phyloP scores from a whole-genome alignment of 1,284 basidiomycete species.

The Boletus calvinii region DNA sequence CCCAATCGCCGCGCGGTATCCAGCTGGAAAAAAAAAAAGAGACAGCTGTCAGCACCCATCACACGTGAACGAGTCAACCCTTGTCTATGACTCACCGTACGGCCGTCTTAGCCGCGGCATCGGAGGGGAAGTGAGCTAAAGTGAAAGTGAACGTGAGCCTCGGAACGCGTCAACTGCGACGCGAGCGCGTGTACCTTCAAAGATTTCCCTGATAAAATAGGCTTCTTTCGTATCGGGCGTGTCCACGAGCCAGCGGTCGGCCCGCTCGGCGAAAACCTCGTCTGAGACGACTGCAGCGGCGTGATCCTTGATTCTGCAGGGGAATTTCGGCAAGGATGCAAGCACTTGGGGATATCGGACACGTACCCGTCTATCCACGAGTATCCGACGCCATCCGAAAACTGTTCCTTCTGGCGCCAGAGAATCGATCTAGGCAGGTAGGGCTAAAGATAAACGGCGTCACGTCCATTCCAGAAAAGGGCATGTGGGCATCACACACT shows the following conservation, averaged over 20 bases:
- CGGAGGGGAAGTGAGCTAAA: conserved; percentile 76
- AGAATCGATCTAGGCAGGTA: conserved; percentile 95
- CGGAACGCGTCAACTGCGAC: conserved; percentile 4
- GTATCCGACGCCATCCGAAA: conserved; percentile 99
- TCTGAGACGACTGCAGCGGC: conserved; percentile 78
- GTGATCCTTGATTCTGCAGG: conserved; percentile 83
- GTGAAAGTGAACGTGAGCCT: conserved; percentile 8
- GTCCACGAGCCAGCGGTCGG: conserved; percentile 77
- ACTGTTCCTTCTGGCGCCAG: conserved; percentile 99
- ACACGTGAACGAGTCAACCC: conserved; percentile 18
- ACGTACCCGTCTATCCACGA: conserved; percentile 97
- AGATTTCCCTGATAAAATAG: conserved; percentile 92
- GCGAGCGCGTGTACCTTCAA: conserved; percentile 66
- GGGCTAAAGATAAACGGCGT: conserved; percentile 49
- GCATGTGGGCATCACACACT: conserved; percentile 38
- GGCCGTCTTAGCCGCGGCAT: conserved; percentile 89
- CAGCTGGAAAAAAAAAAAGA: conserved; percentile 49
- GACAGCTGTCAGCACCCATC: conserved; percentile 9
- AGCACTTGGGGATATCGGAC: not conserved
- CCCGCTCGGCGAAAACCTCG: conserved; percentile 74
- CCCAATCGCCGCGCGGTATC: conserved; percentile 96
- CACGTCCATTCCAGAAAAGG: not conserved
- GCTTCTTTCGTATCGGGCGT: conserved; percentile 98
- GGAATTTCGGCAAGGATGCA: not conserved
- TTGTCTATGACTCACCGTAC: conserved; percentile 63